These are phyloP conservation scores for Parathielavia hyrcaniae DNA, from an alignment of 495 filamentous ascomycete species.

Conservation along the genomic window DNA sequence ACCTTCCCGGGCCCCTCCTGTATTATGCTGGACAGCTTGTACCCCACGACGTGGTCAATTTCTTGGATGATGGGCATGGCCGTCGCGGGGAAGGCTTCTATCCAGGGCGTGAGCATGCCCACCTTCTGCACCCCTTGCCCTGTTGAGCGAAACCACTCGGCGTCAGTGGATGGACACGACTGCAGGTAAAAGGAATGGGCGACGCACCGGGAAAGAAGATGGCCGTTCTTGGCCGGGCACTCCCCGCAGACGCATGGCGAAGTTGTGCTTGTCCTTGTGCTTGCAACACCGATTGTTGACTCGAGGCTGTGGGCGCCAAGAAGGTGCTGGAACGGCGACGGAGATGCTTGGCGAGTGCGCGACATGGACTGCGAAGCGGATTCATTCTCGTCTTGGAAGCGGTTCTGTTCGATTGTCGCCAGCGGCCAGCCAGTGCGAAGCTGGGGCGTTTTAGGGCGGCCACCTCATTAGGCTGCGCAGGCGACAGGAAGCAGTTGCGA, in stretches of 20 bases:
- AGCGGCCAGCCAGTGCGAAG: slow-evolving; percentile 28
- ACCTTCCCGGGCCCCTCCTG: slow-evolving; percentile 65
- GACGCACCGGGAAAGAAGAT: slow-evolving; percentile 76
- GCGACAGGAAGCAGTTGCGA: background rate
- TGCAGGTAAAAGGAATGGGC: background rate
- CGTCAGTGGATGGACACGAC: background rate
- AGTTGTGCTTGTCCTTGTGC: slow-evolving; percentile 12
- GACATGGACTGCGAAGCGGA: slow-evolving; percentile 18
- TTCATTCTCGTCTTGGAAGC: slow-evolving; percentile 17
- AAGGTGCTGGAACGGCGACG: slow-evolving; percentile 9
- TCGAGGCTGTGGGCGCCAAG: slow-evolving; percentile 8
- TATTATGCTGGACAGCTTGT: slow-evolving; percentile 70
- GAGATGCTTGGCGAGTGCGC: slow-evolving; percentile 9
- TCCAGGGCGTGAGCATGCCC: slow-evolving; percentile 82
- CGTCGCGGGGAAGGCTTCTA: slow-evolving; percentile 73
- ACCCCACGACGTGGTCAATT: slow-evolving; percentile 68
- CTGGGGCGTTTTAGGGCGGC: slow-evolving; percentile 24
- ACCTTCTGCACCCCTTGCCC: slow-evolving; percentile 93
- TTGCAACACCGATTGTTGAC: slow-evolving; percentile 5
- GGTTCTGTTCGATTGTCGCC: slow-evolving; percentile 8
- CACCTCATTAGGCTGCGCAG: slow-evolving; percentile 23
- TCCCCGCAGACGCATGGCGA: slow-evolving; percentile 22
- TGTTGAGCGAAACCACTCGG: slow-evolving; percentile 34
- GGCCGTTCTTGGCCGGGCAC: slow-evolving; percentile 56
- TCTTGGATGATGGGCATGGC: slow-evolving; percentile 67